Evolutionary conservation across 2,329 filamentous ascomycete species (phyloP).

Genomic region (Monosporascus ibericus): DNA sequence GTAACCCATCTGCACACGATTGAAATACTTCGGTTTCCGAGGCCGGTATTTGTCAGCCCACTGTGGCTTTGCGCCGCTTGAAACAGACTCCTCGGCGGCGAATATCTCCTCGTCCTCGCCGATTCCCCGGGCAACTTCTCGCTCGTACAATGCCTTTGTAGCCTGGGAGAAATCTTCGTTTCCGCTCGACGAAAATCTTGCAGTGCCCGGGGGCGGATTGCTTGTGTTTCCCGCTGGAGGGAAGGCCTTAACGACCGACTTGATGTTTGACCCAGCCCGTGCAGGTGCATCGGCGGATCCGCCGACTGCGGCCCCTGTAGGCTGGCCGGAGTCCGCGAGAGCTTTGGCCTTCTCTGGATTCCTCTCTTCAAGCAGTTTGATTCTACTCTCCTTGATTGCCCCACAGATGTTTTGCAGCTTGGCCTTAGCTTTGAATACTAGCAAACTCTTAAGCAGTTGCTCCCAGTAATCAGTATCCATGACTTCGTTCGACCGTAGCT

Average conservation of each 20-base stretch:
- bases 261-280: slow-evolving; percentile 20
- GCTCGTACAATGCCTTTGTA: slow-evolving; percentile 83
- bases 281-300: slow-evolving; percentile 25
- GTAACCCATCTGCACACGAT: slow-evolving; percentile 96
- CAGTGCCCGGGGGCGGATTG: slow-evolving; percentile 47
- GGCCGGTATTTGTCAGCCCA: slow-evolving; percentile 85
- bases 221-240: slow-evolving; percentile 27
- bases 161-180: slow-evolving; percentile 81
- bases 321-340: slow-evolving; percentile 30
- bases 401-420: slow-evolving; percentile 74
- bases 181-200: slow-evolving; percentile 62
- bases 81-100: slow-evolving; percentile 76
- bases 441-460: slow-evolving; percentile 75
- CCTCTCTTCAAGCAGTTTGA: slow-evolving; percentile 59
- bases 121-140: slow-evolving; percentile 85
- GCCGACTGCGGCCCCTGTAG: slow-evolving; percentile 30
- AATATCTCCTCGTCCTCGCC: slow-evolving; percentile 96
- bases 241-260: slow-evolving; percentile 5
- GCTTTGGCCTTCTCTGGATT: slow-evolving; percentile 60
- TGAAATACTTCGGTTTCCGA: slow-evolving; percentile 94
- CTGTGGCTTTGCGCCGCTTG: slow-evolving; percentile 56
- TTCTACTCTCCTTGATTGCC: slow-evolving; percentile 64
- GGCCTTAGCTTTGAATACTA: slow-evolving; percentile 88
- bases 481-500: slow-evolving; percentile 80
- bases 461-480: slow-evolving; percentile 99